A percentile compares a stretch with the other conserved stretches of the same genome.
These are phyloP conservation scores for Nakazawaea siamensis DNA, from an alignment of 805 yeast species.

Conservation along the genomic window DNA sequence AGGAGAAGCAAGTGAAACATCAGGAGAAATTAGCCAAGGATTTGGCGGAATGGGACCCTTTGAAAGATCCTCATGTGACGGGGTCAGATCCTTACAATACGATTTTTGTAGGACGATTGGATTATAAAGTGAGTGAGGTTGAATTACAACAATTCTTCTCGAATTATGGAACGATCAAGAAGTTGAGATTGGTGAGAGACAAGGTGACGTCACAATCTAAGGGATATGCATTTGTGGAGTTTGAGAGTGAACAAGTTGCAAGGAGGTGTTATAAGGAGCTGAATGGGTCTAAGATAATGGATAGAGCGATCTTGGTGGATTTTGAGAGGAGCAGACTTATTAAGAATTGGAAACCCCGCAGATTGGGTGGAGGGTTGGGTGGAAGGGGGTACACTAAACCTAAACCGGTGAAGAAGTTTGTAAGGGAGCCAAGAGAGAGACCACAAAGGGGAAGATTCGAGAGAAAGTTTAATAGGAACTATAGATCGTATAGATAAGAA, in stretches of 20 bases:
- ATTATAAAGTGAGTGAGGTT: constrained; percentile 54
- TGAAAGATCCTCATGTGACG: constrained; percentile 42
- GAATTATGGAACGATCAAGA: constrained; percentile 65
- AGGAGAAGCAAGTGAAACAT: constrained; percentile 15
- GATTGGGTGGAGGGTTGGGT: constrained; percentile 92
- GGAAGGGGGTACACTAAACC: constrained; percentile 49
- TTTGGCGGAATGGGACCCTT: constrained; percentile 43
- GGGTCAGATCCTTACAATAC: constrained; percentile 71
- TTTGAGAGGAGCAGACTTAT: constrained; percentile 61
- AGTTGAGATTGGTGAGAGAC: constrained; percentile 48
- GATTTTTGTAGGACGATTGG: constrained; percentile 67
- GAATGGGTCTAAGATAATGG: constrained; percentile 42
- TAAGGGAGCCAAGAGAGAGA: no score
- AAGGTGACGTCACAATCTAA: constrained; percentile 43
- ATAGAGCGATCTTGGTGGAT: constrained; percentile 57
- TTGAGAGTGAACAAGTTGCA: constrained; percentile 51
- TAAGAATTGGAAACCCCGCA: constrained; percentile 61
- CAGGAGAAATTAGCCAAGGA: constrained; percentile 26
- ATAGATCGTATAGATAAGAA: no score
- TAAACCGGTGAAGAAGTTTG: no score
- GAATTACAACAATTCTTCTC: constrained; percentile 58
- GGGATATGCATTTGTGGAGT: constrained; percentile 84
- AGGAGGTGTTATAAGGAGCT: constrained; percentile 52
- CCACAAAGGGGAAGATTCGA: no score
- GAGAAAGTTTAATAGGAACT: no score